A percentile compares a stretch with the other conserved stretches of the same genome.
phyloP scores from a whole-genome alignment of 2,329 filamentous ascomycete species.

The Stromatinia cepivora region DNA sequence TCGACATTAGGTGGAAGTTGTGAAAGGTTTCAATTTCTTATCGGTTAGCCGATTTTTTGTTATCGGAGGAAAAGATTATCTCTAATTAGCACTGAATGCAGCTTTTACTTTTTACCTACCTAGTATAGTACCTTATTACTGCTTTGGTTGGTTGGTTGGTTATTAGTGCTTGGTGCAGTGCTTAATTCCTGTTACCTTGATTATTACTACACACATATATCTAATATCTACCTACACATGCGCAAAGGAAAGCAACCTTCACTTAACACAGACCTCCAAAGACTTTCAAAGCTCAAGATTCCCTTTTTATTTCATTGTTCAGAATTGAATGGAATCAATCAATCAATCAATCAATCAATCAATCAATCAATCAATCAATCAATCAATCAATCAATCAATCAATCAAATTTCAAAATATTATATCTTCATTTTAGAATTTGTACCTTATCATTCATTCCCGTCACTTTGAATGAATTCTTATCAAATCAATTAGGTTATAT shows the following conservation, averaged over 20 bases:
- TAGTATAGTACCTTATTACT: neutral
- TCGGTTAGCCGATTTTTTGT: slow-evolving; percentile 4
- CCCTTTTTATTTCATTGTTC: neutral
- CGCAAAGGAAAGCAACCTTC: neutral
- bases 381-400: neutral
- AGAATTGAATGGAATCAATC: neutral
- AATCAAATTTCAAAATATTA: neutral
- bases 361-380: neutral
- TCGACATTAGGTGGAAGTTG: neutral
- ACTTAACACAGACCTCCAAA: neutral
- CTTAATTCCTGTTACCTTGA: no score
- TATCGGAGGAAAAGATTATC: neutral
- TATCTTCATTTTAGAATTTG: neutral
- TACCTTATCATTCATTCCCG: neutral
- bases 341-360: neutral
- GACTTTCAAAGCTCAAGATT: neutral
- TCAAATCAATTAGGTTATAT: neutral
- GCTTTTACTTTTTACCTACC: neutral
- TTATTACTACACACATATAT: no score
- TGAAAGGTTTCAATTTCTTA: slow-evolving; percentile 1
- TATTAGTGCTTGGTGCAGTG: no score
- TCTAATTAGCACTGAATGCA: neutral
- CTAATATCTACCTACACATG: neutral
- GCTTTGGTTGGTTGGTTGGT: no score
- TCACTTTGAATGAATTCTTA: neutral